Evolutionary conservation across 768 basidiomycete genomes (phyloP).

Genomic region (Pisolithus sp.): DNA sequence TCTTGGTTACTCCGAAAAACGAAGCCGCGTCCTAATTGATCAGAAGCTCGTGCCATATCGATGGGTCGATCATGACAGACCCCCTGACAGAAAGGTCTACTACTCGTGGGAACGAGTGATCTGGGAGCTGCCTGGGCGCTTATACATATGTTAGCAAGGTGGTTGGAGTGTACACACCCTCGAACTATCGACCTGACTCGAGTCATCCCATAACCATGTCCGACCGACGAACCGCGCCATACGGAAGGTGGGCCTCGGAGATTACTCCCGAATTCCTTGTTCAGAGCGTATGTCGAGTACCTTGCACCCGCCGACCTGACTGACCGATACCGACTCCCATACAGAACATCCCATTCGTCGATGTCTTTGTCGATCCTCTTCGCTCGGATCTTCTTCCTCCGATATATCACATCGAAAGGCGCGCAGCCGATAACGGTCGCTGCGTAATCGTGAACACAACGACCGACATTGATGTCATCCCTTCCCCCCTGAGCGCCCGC

Average conservation of each 20-base stretch:
- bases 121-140: no score
- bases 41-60: no score
- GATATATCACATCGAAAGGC: constrained; percentile 52
- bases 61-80: no score
- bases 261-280: constrained; percentile 45
- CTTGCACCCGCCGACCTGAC: neutral
- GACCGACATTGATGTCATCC: constrained; percentile 44
- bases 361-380: constrained; percentile 48
- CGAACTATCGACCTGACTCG: no score
- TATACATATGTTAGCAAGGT: no score
- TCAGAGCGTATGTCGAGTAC: constrained; percentile 29
- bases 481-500: constrained; percentile 48
- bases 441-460: constrained; percentile 50
- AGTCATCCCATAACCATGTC: neutral
- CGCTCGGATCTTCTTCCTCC: constrained; percentile 16
- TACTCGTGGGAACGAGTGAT: no score
- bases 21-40: no score
- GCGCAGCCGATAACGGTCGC: constrained; percentile 41
- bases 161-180: no score
- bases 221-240: constrained; percentile 35
- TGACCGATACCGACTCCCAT: neutral
- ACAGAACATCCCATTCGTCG: constrained; percentile 29
- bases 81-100: no score
- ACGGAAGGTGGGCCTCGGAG: constrained; percentile 55
- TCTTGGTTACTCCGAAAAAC: no score